phyloP scores from a whole-genome alignment of 108 stramenopile species.

The Cyclotella cryptica region DNA sequence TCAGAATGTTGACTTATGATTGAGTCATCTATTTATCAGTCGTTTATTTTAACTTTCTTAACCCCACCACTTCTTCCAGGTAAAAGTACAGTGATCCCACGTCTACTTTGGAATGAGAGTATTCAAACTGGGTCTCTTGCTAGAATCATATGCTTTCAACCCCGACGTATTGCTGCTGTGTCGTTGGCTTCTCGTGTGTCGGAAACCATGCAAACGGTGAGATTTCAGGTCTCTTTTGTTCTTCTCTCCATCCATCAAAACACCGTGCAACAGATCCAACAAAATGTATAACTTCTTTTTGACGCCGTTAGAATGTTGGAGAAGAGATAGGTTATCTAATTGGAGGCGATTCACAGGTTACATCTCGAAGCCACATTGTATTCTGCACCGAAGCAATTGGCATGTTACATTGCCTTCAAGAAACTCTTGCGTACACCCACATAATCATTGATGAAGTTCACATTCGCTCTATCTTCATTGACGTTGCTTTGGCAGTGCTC shows the following conservation, averaged over 20 bases:
- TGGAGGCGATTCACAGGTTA: background rate
- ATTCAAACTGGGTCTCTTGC: background rate
- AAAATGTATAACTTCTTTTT: background rate
- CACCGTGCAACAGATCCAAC: too few relatives aligned
- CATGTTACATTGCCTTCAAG: constrained; percentile 1
- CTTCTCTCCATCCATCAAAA: too few relatives aligned
- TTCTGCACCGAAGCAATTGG: background rate
- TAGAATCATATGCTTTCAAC: constrained; percentile 1
- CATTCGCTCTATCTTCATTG: background rate
- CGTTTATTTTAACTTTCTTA: too few relatives aligned
- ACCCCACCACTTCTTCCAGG: background rate
- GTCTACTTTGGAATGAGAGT: background rate
- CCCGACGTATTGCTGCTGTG: background rate
- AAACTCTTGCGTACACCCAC: background rate
- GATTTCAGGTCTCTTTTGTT: background rate
- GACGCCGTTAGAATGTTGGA: background rate
- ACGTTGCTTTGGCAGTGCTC: background rate
- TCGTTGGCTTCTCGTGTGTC: background rate
- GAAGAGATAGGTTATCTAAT: background rate
- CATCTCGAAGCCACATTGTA: background rate
- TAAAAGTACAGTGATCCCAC: constrained; percentile 1
- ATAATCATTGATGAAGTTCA: background rate
- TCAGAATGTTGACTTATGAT: background rate
- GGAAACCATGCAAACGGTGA: constrained; percentile 4
- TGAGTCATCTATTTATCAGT: background rate